Percentiles rank a stretch among this genome's conserved stretches.
phyloP scores from a whole-genome alignment of 108 stramenopile species.

The Cyclotella atomus region DNA sequence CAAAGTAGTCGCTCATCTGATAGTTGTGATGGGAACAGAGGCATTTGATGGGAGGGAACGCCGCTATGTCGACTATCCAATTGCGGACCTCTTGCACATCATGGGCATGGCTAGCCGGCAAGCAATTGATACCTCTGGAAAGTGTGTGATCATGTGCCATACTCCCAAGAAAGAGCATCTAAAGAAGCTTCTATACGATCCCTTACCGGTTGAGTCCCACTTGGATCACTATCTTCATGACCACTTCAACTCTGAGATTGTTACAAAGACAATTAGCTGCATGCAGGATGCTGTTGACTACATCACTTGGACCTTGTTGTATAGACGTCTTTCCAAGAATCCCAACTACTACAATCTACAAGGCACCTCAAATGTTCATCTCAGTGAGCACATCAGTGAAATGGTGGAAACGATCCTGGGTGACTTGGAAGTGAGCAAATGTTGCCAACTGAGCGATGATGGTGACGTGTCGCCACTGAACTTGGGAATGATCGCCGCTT shows the following conservation, averaged over 20 bases:
- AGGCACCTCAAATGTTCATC: constrained; percentile 87
- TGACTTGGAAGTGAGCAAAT: constrained; percentile 94
- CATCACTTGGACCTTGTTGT: constrained; percentile 98
- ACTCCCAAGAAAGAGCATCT: constrained; percentile 93
- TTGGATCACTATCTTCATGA: constrained; percentile 96
- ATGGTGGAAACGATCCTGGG: constrained; percentile 96
- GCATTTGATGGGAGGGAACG: constrained; percentile 92
- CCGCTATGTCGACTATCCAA: constrained; percentile 94
- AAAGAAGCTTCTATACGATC: constrained; percentile 94
- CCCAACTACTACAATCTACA: constrained; percentile 98
- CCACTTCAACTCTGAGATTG: constrained; percentile 97
- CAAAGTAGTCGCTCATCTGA: constrained; percentile 71
- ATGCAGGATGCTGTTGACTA: constrained; percentile 99
- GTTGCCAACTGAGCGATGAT: constrained; percentile 91
- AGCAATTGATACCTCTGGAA: constrained; percentile 68
- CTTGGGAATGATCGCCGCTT: constrained; percentile 98
- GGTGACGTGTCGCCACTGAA: constrained; percentile 94
- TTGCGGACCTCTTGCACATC: constrained; percentile 95
- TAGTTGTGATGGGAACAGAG: constrained; percentile 97
- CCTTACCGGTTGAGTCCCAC: constrained; percentile 97
- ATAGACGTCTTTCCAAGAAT: constrained; percentile 96
- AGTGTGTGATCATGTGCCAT: constrained; percentile 93
- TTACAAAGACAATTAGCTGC: constrained; percentile 91
- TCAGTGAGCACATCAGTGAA: constrained; percentile 98
- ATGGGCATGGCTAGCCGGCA: constrained; percentile 89